Evolutionary conservation across 257 asterid genomes (phyloP), one percentile per base, ranked within the genome.

Genomic region (Leptodermis oblonga): DNA sequence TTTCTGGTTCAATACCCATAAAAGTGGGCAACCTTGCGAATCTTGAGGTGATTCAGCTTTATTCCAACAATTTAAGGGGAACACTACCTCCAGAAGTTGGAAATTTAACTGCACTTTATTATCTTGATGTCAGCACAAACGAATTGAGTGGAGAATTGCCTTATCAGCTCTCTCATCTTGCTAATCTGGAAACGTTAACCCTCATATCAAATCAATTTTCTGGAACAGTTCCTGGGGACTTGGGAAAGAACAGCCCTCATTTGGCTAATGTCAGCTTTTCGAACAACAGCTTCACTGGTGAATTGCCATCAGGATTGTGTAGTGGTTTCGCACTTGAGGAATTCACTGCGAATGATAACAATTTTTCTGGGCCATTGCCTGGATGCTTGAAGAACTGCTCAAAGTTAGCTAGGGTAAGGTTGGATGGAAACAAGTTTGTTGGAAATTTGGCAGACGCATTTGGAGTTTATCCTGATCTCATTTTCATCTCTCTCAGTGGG

Each of bases 351-450:
- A 78, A 76, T 71, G 69, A 67, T 62, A 92, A 92, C 82, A 74
- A 67, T 17, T 83, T 92, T 49, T 82, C 86, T 0, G 95, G 98
- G 77, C 77, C 78, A 45, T 54, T 92, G 72, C 97, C 96, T 0
- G 75, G 49, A 5, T 92, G 98, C 85, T 70, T 92, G 65, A 87
- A 75, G 81, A 83, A 83, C 52, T 92, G 96, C 82, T 76, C 86
- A 1, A 23, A 53, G 37, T 77, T 87, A 5, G 68, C 5, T 1
- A 77, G 95, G 52, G 78, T 89, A 3, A 73, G 93, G 67, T 68
- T 92, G 52, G 96, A 89, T 59, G 92, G 73, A 36, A 92, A 92
- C 80, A 78, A 20, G 4, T 77, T 89, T 30, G 76, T 86, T 4
- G 97, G 96, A 49, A 55, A 89, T 68, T 71, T 54, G 4, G 6